A percentile compares a stretch with the other conserved stretches of the same genome.
These are phyloP conservation scores for Chlorella vulgaris DNA, from an alignment of 139 green algal genomes.

Conservation along the genomic window DNA sequence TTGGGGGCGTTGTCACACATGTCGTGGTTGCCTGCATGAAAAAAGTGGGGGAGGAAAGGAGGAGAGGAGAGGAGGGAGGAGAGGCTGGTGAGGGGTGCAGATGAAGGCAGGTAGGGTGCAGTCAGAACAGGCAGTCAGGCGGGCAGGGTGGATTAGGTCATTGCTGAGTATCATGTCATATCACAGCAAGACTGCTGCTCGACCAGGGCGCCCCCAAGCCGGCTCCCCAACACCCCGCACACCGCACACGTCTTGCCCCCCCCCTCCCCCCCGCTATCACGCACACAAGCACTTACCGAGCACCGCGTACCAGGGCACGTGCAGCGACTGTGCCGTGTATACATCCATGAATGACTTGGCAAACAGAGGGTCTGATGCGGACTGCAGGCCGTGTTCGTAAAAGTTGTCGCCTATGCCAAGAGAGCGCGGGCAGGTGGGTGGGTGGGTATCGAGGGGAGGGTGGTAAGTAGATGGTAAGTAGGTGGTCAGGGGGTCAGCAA, in stretches of 20 bases:
- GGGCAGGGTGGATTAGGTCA: not conserved
- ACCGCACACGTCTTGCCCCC: not conserved
- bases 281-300: slow-evolving; percentile 46
- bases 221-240: not conserved
- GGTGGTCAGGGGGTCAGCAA: not conserved
- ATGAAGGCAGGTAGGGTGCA: not conserved
- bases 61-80: not conserved
- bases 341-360: slow-evolving; percentile 53
- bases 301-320: slow-evolving; percentile 73
- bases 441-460: not conserved
- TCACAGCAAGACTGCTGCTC: not conserved
- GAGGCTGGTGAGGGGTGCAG: not conserved
- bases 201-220: not conserved
- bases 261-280: not conserved
- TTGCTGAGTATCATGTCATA: not conserved
- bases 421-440: not conserved
- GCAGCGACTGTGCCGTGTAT: slow-evolving; percentile 51
- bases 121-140: not conserved
- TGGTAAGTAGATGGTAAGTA: not conserved
- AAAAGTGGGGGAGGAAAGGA: not conserved
- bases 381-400: slow-evolving; percentile 39
- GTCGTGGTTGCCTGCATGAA: slow-evolving; percentile 35
- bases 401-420: slow-evolving; percentile 64
- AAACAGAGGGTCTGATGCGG: slow-evolving; percentile 50
- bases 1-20: slow-evolving; percentile 22